These are phyloP conservation scores for Wakefieldia striispora DNA, from an alignment of 768 basidiomycete species.

Conservation along the genomic window DNA sequence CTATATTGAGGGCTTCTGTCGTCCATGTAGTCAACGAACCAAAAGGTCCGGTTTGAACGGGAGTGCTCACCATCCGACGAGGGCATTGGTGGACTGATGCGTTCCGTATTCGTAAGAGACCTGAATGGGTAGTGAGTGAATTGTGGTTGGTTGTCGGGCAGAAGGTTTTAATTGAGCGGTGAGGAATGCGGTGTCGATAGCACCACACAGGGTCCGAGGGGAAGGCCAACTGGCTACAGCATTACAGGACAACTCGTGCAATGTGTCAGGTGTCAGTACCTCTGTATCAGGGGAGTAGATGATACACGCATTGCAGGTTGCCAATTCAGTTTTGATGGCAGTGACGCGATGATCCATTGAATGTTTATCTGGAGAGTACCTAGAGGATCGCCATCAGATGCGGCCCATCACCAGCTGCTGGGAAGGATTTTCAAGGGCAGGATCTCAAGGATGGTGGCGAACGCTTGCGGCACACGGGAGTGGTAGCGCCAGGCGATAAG, in stretches of 20 bases:
- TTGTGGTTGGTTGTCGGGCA: slow-evolving; percentile 5
- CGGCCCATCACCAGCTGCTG: too few relatives aligned
- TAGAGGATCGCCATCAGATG: too few relatives aligned
- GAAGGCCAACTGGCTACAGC: slow-evolving; percentile 11
- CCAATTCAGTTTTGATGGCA: neutral
- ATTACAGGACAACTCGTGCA: neutral
- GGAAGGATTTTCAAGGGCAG: too few relatives aligned
- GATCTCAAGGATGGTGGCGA: too few relatives aligned
- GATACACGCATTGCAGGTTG: slow-evolving; percentile 18
- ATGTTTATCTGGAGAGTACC: neutral
- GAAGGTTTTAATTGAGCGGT: slow-evolving; percentile 1
- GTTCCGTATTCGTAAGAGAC: slow-evolving; percentile 12
- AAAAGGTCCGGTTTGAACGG: neutral
- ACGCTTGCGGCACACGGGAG: too few relatives aligned
- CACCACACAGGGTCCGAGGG: slow-evolving; percentile 1
- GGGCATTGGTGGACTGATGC: slow-evolving; percentile 12
- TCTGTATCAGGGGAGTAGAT: slow-evolving; percentile 10
- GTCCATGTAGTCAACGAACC: slow-evolving; percentile 1
- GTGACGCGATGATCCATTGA: neutral
- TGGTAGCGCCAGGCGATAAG: too few relatives aligned
- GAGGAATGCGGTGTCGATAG: neutral
- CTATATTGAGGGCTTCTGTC: slow-evolving; percentile 21
- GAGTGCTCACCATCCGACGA: slow-evolving; percentile 15
- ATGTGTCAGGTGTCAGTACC: too few relatives aligned
- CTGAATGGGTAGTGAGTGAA: neutral